Evolutionary conservation across 2,329 filamentous ascomycete species (phyloP).

Genomic region (Rosellinia necatrix): DNA sequence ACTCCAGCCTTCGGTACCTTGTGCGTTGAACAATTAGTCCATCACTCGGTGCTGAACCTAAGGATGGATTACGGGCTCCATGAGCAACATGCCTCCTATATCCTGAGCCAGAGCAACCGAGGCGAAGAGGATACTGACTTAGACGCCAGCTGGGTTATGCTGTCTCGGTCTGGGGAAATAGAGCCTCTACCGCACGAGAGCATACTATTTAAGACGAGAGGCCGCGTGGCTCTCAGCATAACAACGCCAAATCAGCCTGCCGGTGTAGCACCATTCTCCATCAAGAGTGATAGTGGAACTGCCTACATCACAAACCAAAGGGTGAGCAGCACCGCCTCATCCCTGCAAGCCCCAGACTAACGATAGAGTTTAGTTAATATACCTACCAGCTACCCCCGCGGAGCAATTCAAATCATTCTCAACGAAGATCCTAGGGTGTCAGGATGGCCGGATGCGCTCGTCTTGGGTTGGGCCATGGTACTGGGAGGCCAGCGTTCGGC

Average conservation of each 20-base stretch:
- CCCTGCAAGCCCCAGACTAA: slow-evolving; percentile 15
- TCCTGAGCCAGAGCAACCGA: slow-evolving; percentile 47
- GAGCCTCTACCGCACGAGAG: slow-evolving; percentile 84
- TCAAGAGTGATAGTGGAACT: slow-evolving; percentile 75
- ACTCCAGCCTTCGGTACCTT: slow-evolving; percentile 22
- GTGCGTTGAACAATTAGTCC: slow-evolving; percentile 24
- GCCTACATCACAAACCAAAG: slow-evolving; percentile 85
- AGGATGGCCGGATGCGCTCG: slow-evolving; percentile 83
- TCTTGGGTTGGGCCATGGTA: slow-evolving; percentile 94
- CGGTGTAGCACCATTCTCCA: slow-evolving; percentile 65
- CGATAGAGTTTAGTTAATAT: slow-evolving; percentile 69
- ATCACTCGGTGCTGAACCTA: slow-evolving; percentile 19
- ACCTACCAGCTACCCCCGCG: slow-evolving; percentile 75
- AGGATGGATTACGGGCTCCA: slow-evolving; percentile 46
- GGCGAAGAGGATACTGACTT: slow-evolving; percentile 57
- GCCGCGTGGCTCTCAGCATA: slow-evolving; percentile 76
- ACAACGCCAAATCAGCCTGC: slow-evolving; percentile 71
- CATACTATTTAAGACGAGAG: slow-evolving; percentile 78
- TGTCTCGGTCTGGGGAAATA: slow-evolving; percentile 73
- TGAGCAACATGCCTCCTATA: slow-evolving; percentile 50
- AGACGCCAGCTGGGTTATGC: slow-evolving; percentile 83
- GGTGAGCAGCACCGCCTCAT: slow-evolving; percentile 55
- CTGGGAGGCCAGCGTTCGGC: slow-evolving; percentile 80
- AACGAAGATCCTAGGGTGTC: slow-evolving; percentile 82
- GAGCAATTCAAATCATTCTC: slow-evolving; percentile 83